phyloP scores from a whole-genome alignment of 495 filamentous ascomycete species.

The Arthonia radiata region DNA sequence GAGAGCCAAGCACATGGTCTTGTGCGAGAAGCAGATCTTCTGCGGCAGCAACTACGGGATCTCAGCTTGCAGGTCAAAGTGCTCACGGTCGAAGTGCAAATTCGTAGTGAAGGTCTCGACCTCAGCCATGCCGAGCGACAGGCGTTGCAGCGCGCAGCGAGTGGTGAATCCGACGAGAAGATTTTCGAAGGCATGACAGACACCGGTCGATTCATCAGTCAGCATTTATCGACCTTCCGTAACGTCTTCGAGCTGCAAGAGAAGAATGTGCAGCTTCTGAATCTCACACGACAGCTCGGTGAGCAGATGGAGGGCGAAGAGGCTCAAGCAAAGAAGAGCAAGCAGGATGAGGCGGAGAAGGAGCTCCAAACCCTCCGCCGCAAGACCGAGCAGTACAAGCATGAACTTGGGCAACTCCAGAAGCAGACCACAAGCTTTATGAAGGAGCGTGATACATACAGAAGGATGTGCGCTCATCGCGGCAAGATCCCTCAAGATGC shows the following conservation, averaged over 20 bases:
- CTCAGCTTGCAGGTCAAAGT: conserved; percentile 74
- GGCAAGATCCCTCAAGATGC: conserved; percentile 33
- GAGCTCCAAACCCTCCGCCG: conserved; percentile 45
- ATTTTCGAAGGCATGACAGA: conserved; percentile 45
- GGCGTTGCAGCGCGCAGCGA: conserved; percentile 47
- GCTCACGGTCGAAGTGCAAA: conserved; percentile 57
- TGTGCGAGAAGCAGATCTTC: conserved; percentile 47
- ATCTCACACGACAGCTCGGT: conserved; percentile 56
- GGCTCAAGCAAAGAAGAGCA: conserved; percentile 39
- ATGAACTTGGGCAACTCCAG: conserved; percentile 56
- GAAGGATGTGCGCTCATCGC: conserved; percentile 61
- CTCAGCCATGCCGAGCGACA: conserved; percentile 36
- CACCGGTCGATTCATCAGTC: conserved; percentile 67
- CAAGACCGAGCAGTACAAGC: conserved; percentile 31
- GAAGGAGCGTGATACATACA: conserved; percentile 90
- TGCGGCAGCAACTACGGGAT: conserved; percentile 75
- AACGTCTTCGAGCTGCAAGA: conserved; percentile 65
- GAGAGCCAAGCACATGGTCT: conserved; percentile 46
- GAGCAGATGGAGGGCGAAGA: conserved; percentile 82
- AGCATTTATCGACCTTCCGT: conserved; percentile 59
- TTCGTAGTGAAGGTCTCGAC: conserved; percentile 52
- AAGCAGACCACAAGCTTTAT: conserved; percentile 75
- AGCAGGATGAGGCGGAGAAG: conserved; percentile 44
- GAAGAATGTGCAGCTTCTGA: conserved; percentile 63
- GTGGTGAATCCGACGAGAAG: conserved; percentile 33